Base-by-base conservation (phyloP, 2,329 filamentous ascomycete genomes). In the Helotiales sp. region DNA sequence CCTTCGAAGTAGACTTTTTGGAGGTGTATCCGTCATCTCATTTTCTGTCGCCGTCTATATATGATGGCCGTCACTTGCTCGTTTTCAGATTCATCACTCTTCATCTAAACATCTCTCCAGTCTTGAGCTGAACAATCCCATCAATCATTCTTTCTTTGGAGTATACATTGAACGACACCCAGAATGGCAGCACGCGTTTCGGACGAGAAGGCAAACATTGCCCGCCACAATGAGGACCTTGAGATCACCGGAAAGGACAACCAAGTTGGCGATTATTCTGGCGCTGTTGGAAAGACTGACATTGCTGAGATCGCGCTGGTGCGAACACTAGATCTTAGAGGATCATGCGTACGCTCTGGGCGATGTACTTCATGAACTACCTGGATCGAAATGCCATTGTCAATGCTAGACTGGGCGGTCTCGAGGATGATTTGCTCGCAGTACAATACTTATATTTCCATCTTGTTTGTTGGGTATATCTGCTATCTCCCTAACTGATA, bases 361-460 rank as follows among this genome's bases (percentile, higher is more conserved):
- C 17, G 15, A 67, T 67, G 65, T 63, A 63, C 75, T 84, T 17
- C 22, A 57, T 64, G 40, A 63, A 62, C 24, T 65, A 65, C 28
- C 57, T 65, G 28, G 83, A 86, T 69, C 78, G 83, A 17, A 86
- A 85, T 64, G 85, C 87, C 52, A 87, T 88, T 71, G 86, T 86
- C 1, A 84, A 85, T 28, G 86, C 86, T 4, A 80, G 82, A 28
- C 73, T 89, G 37, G 83, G 86, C 65, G 84, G 84, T 0, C 75
- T 89, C 3, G 82, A 86, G 59, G 79, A 82, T 6, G 83, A 88
- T 60, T 75, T 89, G 81, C 40, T 78, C 78, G 2, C 78, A 87
- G 68, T 57, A 57, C 73, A 81, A 84, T 73, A 82, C 82, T 22
- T 80, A 79, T 50, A 79, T 82, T 43, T 79, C 77, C 4, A 85